Conservation (phyloP, 345 rosid genomes). For the Geranium brycei region DNA sequence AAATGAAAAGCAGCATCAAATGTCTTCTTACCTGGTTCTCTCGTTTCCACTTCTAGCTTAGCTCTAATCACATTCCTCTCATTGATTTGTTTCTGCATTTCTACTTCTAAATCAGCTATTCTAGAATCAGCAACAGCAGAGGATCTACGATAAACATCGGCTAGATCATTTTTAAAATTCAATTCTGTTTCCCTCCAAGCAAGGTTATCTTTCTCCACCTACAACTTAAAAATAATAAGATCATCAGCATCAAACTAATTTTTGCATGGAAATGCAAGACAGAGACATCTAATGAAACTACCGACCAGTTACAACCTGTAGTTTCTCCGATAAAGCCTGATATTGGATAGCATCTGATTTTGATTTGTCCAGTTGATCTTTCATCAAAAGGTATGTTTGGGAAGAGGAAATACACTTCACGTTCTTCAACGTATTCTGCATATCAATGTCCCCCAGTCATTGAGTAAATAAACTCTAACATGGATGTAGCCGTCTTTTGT, state of each 20-base stretch:
- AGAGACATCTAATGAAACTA: slow-evolving; percentile 29
- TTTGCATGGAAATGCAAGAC: slow-evolving; percentile 12
- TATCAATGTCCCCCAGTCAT: slow-evolving; percentile 15
- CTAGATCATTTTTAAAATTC: slow-evolving; percentile 53
- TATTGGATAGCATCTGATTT: slow-evolving; percentile 51
- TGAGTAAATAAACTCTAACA: slow-evolving; percentile 7
- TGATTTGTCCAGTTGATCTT: slow-evolving; percentile 64
- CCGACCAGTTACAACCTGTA: slow-evolving; percentile 83
- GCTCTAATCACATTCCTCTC: slow-evolving; percentile 42
- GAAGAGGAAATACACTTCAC: slow-evolving; percentile 58
- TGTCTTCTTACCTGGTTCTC: slow-evolving; percentile 51
- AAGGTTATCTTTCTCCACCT: slow-evolving; percentile 85
- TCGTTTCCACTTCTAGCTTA: slow-evolving; percentile 53
- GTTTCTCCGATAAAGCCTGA: slow-evolving; percentile 71
- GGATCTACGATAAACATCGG: slow-evolving; percentile 63
- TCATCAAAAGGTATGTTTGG: slow-evolving; percentile 40
- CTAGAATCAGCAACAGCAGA: slow-evolving; percentile 56
- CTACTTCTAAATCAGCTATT: slow-evolving; percentile 42
- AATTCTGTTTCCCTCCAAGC: slow-evolving; percentile 79
- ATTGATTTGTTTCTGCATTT: slow-evolving; percentile 55
- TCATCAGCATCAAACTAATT: slow-evolving; percentile 23
- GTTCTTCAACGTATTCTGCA: slow-evolving; percentile 63
- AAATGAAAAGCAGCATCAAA: slow-evolving; percentile 12
- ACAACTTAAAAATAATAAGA: slow-evolving; percentile 13
- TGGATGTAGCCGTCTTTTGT: slow-evolving; percentile 8